Evolutionary conservation across 768 basidiomycete genomes (phyloP).

Genomic region (Boletus rubroflammeus): DNA sequence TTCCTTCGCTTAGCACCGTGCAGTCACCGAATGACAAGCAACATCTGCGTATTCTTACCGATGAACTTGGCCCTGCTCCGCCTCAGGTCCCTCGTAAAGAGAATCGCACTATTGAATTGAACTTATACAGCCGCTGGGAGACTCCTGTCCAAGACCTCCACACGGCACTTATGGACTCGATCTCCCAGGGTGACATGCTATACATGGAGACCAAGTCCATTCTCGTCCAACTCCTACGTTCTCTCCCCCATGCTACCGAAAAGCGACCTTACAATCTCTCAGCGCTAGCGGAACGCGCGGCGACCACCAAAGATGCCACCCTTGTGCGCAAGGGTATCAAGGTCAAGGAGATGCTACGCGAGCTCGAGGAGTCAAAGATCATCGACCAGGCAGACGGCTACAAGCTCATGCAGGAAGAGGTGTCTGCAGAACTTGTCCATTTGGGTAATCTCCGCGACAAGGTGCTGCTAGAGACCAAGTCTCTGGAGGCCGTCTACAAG

Average conservation of each 20-base stretch:
- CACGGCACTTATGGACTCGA: constrained; percentile 93
- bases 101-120: constrained; percentile 89
- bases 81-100: constrained; percentile 97
- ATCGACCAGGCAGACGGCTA: constrained; percentile 81
- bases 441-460: constrained; percentile 96
- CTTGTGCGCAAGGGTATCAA: constrained; percentile 98
- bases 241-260: constrained; percentile 79
- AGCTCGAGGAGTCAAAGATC: constrained; percentile 86
- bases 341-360: constrained; percentile 98
- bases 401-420: constrained; percentile 97
- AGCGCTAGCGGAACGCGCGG: constrained; percentile 88
- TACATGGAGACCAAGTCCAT: constrained; percentile 99
- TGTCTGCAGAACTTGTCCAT: constrained; percentile 91
- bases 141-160: constrained; percentile 98
- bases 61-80: constrained; percentile 93
- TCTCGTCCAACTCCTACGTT: constrained; percentile 95
- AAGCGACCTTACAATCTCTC: constrained; percentile 87
- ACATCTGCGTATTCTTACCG: constrained; percentile 92
- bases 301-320: constrained; percentile 94
- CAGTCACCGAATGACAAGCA: constrained; percentile 98
- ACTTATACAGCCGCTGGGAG: constrained; percentile 97
- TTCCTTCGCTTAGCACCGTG: background rate
- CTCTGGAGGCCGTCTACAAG: constrained; percentile 96
- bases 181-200: constrained; percentile 96
- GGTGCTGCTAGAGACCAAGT: constrained; percentile 87